Conservation (phyloP, 305 asterid species). For the Fraxinus xanthoxyloides region DNA sequence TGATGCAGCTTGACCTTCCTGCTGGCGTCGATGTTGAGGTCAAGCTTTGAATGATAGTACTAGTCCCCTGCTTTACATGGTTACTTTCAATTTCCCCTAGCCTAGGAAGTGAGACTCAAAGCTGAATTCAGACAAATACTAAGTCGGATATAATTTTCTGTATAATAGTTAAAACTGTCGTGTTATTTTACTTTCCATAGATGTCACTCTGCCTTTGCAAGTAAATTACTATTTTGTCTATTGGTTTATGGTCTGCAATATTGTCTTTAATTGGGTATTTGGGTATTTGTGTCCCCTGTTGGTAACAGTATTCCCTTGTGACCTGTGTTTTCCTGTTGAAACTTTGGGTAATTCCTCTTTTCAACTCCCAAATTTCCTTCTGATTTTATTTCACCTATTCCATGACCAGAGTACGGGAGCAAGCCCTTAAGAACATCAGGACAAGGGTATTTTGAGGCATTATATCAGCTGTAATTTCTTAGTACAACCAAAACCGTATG, state of each 20-base stretch:
- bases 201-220: background rate
- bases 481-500: background rate
- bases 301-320: background rate
- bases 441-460: background rate
- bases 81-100: conserved; percentile 15
- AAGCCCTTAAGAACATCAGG: background rate
- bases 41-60: conserved; percentile 50
- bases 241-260: background rate
- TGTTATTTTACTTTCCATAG: conserved; percentile 8
- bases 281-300: background rate
- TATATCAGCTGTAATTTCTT: background rate
- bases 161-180: conserved; percentile 14
- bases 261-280: background rate
- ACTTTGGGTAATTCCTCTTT: background rate
- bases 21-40: conserved; percentile 98
- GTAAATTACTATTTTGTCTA: background rate
- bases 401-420: background rate
- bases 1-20: conserved; percentile 94
- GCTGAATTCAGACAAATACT: conserved; percentile 17
- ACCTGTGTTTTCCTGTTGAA: background rate
- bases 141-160: conserved; percentile 8
- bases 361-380: background rate
- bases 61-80: background rate
- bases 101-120: conserved; percentile 6
- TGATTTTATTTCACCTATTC: background rate